Conservation (phyloP, 2,329 filamentous ascomycete species). For the Dothiorella sarmentorum region DNA sequence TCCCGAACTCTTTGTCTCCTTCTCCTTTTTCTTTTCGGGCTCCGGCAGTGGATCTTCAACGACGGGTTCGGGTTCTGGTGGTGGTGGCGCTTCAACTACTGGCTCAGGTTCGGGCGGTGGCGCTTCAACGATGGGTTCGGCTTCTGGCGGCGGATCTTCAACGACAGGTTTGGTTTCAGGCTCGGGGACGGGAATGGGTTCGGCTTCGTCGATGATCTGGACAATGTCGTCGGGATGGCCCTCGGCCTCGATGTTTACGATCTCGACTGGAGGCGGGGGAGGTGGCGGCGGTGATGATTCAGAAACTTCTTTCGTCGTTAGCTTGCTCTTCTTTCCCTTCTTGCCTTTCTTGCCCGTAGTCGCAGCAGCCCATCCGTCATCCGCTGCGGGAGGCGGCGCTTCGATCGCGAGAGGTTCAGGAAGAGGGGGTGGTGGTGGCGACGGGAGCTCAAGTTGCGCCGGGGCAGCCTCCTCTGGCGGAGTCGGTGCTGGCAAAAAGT, state of each 20-base stretch:
- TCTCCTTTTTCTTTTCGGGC: constrained; percentile 9
- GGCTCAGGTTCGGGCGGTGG: constrained; percentile 33
- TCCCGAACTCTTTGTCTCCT: constrained; percentile 6
- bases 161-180: constrained; percentile 1
- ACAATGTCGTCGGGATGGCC: constrained; percentile 12
- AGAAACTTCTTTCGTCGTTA: constrained; percentile 6
- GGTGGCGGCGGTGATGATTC: neutral
- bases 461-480: constrained; percentile 8
- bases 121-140: constrained; percentile 24
- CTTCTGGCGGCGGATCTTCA: constrained; percentile 21
- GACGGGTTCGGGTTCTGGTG: constrained; percentile 36
- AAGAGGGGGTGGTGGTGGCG: neutral
- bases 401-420: constrained; percentile 15
- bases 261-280: neutral
- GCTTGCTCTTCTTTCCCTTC: constrained; percentile 14
- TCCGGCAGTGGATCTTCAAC: neutral
- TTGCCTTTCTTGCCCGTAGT: constrained; percentile 12
- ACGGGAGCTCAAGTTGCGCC: neutral
- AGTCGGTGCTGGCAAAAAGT: constrained; percentile 11
- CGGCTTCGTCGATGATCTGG: constrained; percentile 12
- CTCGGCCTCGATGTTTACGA: neutral
- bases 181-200: constrained; percentile 10
- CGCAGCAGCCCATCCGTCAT: neutral
- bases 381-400: constrained; percentile 9
- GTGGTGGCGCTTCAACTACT: constrained; percentile 24